Conservation (phyloP, 192 early-diverging fungal genomes). For the Chytriomyces sp. region DNA sequence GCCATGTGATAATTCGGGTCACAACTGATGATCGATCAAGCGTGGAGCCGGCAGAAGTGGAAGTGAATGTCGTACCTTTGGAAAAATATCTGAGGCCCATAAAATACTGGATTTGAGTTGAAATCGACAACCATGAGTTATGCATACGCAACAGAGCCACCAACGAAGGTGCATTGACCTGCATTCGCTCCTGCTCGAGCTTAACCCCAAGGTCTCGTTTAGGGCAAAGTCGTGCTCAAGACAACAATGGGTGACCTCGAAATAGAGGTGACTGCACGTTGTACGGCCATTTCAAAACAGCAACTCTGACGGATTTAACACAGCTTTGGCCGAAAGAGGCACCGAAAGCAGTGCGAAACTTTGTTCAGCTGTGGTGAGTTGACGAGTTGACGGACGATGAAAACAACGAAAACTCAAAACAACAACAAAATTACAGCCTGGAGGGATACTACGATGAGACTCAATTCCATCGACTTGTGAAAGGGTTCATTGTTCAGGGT, state of each 20-base stretch:
- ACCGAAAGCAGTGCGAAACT: slow-evolving; percentile 91
- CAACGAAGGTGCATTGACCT: slow-evolving; percentile 51
- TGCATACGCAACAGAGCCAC: slow-evolving; percentile 55
- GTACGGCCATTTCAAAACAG: not conserved
- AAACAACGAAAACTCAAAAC: not conserved
- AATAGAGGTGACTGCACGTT: slow-evolving; percentile 67
- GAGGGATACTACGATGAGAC: slow-evolving; percentile 90
- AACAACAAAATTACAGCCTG: slow-evolving; percentile 46
- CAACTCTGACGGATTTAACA: not conserved
- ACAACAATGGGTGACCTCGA: slow-evolving; percentile 87
- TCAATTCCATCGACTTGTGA: slow-evolving; percentile 88
- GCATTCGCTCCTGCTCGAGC: slow-evolving; percentile 40
- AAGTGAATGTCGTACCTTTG: too few relatives aligned
- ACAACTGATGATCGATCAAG: too few relatives aligned
- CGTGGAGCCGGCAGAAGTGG: too few relatives aligned
- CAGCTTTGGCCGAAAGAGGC: slow-evolving; percentile 88
- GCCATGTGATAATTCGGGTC: too few relatives aligned
- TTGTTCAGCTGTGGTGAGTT: slow-evolving; percentile 80
- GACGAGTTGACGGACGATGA: not conserved
- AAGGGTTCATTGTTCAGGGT: slow-evolving; percentile 92
- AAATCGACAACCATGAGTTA: slow-evolving; percentile 31
- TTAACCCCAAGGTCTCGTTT: not conserved
- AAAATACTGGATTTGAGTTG: too few relatives aligned
- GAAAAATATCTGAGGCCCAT: too few relatives aligned
- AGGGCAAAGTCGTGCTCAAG: slow-evolving; percentile 72